Evolutionary conservation across 805 yeast genomes (phyloP).

Genomic region (Candida vartiovaarae): DNA sequence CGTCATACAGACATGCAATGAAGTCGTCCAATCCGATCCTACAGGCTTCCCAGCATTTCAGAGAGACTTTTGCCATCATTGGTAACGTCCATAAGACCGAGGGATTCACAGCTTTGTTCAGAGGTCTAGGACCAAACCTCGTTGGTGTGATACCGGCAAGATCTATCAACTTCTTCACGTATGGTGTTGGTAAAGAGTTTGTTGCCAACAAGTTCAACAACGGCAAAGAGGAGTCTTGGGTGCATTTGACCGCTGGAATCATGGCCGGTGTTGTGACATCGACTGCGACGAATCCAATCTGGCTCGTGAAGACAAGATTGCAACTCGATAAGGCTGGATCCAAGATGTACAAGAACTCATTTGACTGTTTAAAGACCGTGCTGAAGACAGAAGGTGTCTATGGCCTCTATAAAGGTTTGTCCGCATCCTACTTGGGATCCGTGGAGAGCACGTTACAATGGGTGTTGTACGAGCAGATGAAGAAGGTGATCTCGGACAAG

Average conservation of each 20-base stretch:
- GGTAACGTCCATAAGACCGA: slow-evolving; percentile 62
- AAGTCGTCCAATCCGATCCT: slow-evolving; percentile 28
- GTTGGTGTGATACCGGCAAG: slow-evolving; percentile 98
- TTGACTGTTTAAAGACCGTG: slow-evolving; percentile 74
- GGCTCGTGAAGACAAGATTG: slow-evolving; percentile 92
- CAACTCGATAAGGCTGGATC: slow-evolving; percentile 76
- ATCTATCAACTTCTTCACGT: slow-evolving; percentile 92
- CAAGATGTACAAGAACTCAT: slow-evolving; percentile 69
- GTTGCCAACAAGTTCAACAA: slow-evolving; percentile 60
- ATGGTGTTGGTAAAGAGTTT: slow-evolving; percentile 84
- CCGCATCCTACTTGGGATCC: slow-evolving; percentile 92
- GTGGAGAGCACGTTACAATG: slow-evolving; percentile 91
- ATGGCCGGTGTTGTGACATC: slow-evolving; percentile 92
- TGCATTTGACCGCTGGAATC: slow-evolving; percentile 81
- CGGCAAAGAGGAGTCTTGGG: slow-evolving; percentile 74
- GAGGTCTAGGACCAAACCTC: slow-evolving; percentile 93
- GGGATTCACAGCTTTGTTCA: slow-evolving; percentile 81
- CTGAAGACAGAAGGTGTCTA: slow-evolving; percentile 67
- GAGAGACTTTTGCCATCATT: slow-evolving; percentile 73
- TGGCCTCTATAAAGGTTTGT: slow-evolving; percentile 84
- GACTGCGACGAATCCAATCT: slow-evolving; percentile 95
- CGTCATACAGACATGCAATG: slow-evolving; percentile 36
- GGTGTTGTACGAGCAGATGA: slow-evolving; percentile 96
- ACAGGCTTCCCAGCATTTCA: slow-evolving; percentile 64
- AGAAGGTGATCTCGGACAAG: slow-evolving; percentile 50